These are phyloP conservation scores for Rhizophora mangle DNA, from an alignment of 345 rosid species.

Conservation along the genomic window DNA sequence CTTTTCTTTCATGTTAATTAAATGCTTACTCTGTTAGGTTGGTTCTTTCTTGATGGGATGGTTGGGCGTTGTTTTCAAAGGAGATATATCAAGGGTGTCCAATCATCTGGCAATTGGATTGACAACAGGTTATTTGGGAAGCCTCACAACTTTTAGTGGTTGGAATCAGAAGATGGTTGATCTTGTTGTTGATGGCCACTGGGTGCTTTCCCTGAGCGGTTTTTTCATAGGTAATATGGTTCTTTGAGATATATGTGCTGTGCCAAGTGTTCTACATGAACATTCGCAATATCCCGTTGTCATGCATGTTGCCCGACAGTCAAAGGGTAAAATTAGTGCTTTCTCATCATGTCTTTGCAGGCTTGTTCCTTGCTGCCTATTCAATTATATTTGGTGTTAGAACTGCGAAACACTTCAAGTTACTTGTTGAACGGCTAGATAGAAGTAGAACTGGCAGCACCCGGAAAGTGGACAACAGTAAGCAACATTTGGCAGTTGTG, in stretches of 20 bases:
- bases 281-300: background rate
- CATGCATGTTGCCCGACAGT: too few species aligned
- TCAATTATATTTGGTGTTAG: slow-evolving; percentile 75
- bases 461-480: slow-evolving; percentile 42
- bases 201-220: slow-evolving; percentile 63
- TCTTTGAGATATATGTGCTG: background rate
- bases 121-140: slow-evolving; percentile 86
- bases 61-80: slow-evolving; percentile 84
- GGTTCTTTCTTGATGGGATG: slow-evolving; percentile 99
- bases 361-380: slow-evolving; percentile 69
- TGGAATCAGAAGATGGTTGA: slow-evolving; percentile 99
- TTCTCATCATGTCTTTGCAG: slow-evolving; percentile 32
- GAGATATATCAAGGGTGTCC: slow-evolving; percentile 56
- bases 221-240: slow-evolving; percentile 58
- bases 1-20: background rate
- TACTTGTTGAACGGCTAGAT: slow-evolving; percentile 32
- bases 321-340: background rate
- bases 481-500: slow-evolving; percentile 40
- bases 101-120: slow-evolving; percentile 70
- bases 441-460: slow-evolving; percentile 17
- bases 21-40: slow-evolving; percentile 33
- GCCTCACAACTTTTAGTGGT: slow-evolving; percentile 92
- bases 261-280: background rate
- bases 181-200: slow-evolving; percentile 63
- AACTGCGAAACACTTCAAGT: slow-evolving; percentile 75